Evolutionary conservation across 768 basidiomycete species (phyloP).

Genomic region (Tubosaeta sp.): DNA sequence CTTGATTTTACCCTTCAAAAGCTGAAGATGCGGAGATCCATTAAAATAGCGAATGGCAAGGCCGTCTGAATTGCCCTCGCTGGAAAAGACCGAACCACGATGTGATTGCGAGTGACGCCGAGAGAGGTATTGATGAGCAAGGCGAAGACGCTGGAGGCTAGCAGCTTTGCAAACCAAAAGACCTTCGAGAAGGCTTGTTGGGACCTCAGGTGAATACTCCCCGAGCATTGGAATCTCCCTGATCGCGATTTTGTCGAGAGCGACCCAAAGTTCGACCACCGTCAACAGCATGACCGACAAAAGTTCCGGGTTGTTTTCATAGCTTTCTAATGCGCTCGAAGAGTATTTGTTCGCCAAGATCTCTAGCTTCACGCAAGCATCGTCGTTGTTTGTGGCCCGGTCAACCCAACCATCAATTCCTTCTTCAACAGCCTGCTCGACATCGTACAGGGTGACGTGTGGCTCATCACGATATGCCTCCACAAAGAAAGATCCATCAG

Average conservation of each 20-base stretch:
- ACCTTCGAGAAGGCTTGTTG: conserved; percentile 19
- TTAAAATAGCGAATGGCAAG: conserved; percentile 27
- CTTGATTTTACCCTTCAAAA: conserved; percentile 29
- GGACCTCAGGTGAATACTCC: conserved; percentile 33
- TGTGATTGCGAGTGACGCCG: conserved; percentile 20
- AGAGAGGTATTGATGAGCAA: conserved; percentile 29
- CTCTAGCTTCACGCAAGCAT: conserved; percentile 9
- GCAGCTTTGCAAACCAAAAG: conserved; percentile 28
- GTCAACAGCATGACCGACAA: conserved; percentile 41
- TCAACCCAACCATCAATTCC: conserved; percentile 33
- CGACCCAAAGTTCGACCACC: conserved; percentile 35
- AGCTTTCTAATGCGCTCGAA: not conserved
- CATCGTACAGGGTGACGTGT: conserved; percentile 28
- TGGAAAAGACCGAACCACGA: conserved; percentile 33
- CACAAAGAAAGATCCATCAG: conserved; percentile 4
- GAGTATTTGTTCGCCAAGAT: not conserved
- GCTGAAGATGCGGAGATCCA: conserved; percentile 6
- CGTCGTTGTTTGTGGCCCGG: not conserved
- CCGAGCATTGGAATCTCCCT: conserved; percentile 21
- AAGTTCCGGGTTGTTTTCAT: conserved; percentile 21
- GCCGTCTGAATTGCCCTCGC: conserved; percentile 4
- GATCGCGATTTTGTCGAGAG: conserved; percentile 26
- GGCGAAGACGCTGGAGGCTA: conserved; percentile 25
- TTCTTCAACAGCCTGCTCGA: conserved; percentile 32
- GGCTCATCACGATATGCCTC: conserved; percentile 7